These are phyloP conservation scores for Boehmeria nivea DNA, from an alignment of 306 rosid genomes.

Conservation along the genomic window DNA sequence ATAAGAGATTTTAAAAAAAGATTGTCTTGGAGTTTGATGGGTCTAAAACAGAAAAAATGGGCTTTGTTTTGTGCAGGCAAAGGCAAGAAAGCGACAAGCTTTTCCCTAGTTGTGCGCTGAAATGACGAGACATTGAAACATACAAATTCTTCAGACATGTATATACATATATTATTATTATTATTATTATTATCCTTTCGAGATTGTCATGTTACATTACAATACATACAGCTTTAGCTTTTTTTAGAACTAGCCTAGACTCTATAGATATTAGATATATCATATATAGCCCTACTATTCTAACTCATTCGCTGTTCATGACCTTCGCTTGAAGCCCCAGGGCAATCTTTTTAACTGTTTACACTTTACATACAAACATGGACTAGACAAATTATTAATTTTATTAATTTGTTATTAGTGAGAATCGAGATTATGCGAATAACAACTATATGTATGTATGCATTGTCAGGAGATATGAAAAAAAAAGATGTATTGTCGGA, in stretches of 20 bases:
- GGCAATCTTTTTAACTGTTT: neutral
- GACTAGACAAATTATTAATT: too few species aligned
- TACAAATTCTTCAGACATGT: neutral
- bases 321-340: neutral
- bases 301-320: neutral
- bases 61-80: neutral
- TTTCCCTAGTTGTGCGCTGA: neutral
- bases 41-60: constrained; percentile 4
- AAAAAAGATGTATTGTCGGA: too few species aligned
- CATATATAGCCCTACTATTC: neutral
- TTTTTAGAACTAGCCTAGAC: too few species aligned
- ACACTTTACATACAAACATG: too few species aligned
- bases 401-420: too few species aligned
- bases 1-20: too few species aligned
- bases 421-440: too few species aligned
- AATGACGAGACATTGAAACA: constrained; percentile 11
- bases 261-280: too few species aligned
- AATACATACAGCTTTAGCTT: neutral
- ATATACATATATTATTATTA: neutral
- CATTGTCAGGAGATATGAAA: too few species aligned
- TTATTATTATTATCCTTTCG: neutral
- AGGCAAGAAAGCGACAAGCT: constrained; percentile 8
- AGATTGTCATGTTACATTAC: neutral
- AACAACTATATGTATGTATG: too few species aligned
- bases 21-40: constrained; percentile 1